Conservation (phyloP, 2,329 filamentous ascomycete species). For the Colletotrichum tanaceti region DNA sequence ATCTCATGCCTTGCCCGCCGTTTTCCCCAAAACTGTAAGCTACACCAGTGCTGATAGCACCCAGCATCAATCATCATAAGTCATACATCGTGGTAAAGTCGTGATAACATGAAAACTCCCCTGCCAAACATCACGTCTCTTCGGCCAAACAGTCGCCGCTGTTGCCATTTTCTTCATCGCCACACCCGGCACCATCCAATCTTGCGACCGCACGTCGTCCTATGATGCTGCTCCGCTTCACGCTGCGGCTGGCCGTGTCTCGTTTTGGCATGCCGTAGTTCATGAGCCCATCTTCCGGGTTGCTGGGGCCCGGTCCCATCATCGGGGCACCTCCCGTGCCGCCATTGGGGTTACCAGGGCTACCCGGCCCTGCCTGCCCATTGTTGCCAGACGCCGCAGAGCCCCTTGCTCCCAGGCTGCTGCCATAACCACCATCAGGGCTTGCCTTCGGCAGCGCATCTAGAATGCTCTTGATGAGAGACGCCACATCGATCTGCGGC, state of each 20-base stretch:
- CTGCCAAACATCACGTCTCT: background rate
- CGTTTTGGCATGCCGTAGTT: slow-evolving; percentile 12
- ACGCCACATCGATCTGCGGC: slow-evolving; percentile 17
- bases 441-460: slow-evolving; percentile 24
- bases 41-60: background rate
- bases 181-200: background rate
- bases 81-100: slow-evolving; percentile 25
- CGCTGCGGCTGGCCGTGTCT: background rate
- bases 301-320: slow-evolving; percentile 9
- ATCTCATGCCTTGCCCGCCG: slow-evolving; percentile 9
- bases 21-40: background rate
- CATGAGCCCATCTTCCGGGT: slow-evolving; percentile 14
- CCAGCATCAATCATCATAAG: slow-evolving; percentile 12
- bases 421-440: slow-evolving; percentile 24
- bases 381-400: slow-evolving; percentile 27
- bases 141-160: background rate
- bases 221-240: slow-evolving; percentile 38
- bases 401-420: slow-evolving; percentile 33
- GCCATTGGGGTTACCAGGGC: background rate
- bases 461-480: slow-evolving; percentile 36
- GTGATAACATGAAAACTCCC: background rate
- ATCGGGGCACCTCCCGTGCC: background rate
- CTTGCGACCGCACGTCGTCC: slow-evolving; percentile 23
- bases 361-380: background rate
- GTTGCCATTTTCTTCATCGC: background rate